Conservation (phyloP, 495 filamentous ascomycete species). For the Hypoxylon fuscum region DNA sequence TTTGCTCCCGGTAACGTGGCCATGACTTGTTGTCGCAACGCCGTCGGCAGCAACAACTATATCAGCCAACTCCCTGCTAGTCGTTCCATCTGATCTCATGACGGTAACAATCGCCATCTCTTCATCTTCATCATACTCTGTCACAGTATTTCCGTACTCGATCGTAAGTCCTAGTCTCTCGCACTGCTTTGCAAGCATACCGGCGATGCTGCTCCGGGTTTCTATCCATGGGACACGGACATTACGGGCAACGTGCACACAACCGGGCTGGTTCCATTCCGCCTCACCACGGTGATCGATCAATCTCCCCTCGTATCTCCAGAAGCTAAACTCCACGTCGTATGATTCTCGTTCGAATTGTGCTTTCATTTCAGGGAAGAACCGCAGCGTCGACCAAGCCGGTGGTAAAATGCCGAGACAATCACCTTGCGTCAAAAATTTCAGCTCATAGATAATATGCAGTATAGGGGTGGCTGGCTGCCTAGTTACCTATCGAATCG, state of each 20-base stretch:
- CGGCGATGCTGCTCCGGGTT: neutral
- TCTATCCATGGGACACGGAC: conserved; percentile 9
- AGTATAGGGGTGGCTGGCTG: neutral
- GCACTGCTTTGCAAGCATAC: conserved; percentile 1
- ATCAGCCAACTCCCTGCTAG: conserved; percentile 49
- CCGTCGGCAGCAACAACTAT: conserved; percentile 66
- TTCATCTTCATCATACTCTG: neutral
- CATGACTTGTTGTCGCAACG: conserved; percentile 55
- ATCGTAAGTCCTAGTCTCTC: neutral
- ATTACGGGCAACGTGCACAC: neutral
- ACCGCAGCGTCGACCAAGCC: conserved; percentile 7
- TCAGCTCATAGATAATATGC: neutral
- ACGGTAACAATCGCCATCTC: neutral
- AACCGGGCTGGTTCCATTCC: conserved; percentile 1
- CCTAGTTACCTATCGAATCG: neutral
- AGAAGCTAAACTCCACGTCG: neutral
- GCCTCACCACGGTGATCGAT: neutral
- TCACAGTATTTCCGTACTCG: neutral
- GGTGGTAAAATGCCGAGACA: conserved; percentile 12
- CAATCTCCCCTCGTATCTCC: neutral
- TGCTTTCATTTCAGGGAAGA: conserved; percentile 15
- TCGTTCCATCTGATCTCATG: neutral
- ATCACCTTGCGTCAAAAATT: conserved; percentile 1
- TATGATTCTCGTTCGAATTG: conserved; percentile 8
- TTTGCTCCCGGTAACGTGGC: conserved; percentile 50